Evolutionary conservation across 345 rosid species (phyloP).

Genomic region (Citrus mangshanensis): DNA sequence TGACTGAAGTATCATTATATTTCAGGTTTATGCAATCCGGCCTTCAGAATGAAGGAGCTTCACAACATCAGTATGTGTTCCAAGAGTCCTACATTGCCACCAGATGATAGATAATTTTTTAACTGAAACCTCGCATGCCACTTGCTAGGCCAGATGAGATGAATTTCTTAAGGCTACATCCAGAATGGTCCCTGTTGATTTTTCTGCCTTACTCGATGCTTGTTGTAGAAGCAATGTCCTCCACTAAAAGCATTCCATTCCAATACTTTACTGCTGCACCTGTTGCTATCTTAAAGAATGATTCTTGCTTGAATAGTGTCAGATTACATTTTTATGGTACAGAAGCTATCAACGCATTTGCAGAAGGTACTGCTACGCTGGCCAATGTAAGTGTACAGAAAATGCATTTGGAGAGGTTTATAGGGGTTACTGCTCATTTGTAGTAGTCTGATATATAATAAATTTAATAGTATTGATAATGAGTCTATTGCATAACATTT

Average conservation of each 20-base stretch:
- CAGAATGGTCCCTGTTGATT: not conserved
- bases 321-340: not conserved
- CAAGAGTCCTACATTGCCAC: constrained; percentile 73
- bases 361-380: not conserved
- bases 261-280: not conserved
- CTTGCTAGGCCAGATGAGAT: not conserved
- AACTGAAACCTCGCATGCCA: not conserved
- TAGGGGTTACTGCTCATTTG: not conserved
- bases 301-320: too few species aligned
- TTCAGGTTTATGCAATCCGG: constrained; percentile 74
- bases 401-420: not conserved
- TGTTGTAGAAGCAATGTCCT: not conserved
- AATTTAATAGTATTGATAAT: too few species aligned
- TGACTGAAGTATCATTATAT: not conserved
- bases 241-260: not conserved
- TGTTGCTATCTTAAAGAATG: not conserved
- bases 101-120: constrained; percentile 36
- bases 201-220: not conserved
- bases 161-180: not conserved
- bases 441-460: not conserved
- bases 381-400: not conserved
- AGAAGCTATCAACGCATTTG: not conserved
- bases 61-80: constrained; percentile 64
- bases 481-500: too few species aligned
- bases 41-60: constrained; percentile 54